phyloP scores from a whole-genome alignment of 305 asterid species.

The Rubia peregrina region DNA sequence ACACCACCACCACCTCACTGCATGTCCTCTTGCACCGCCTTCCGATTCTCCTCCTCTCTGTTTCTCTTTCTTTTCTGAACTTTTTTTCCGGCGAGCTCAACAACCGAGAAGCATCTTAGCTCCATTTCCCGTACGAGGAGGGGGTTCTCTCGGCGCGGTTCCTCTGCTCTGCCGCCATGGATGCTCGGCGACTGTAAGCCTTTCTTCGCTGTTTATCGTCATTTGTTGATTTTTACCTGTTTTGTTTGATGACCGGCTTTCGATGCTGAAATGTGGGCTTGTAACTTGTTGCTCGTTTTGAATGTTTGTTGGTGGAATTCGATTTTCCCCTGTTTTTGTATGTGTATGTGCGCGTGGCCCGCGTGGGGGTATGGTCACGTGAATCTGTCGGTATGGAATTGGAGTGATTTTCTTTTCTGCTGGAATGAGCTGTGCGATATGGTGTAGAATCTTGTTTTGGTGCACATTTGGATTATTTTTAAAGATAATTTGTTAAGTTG shows the following conservation, averaged over 20 bases:
- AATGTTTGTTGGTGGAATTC: background rate
- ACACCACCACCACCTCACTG: background rate
- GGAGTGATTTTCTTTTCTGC: background rate
- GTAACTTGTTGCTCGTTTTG: background rate
- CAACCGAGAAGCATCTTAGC: background rate
- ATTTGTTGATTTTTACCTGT: background rate
- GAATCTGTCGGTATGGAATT: background rate
- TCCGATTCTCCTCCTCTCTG: background rate
- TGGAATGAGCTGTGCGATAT: background rate
- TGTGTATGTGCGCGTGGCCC: background rate
- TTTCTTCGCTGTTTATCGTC: background rate
- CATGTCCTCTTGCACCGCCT: background rate
- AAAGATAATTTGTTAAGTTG: background rate
- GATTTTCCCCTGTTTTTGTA: background rate
- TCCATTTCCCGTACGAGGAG: background rate
- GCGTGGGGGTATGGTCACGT: background rate
- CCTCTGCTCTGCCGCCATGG: background rate
- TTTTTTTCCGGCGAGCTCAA: background rate
- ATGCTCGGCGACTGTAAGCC: background rate
- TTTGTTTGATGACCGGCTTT: background rate
- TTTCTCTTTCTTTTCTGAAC: background rate
- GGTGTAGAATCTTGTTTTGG: background rate
- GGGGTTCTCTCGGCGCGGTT: background rate
- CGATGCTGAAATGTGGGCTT: background rate
- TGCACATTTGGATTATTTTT: background rate